Conservation (phyloP, 192 early-diverging fungal species). For the Backusella sp. region DNA sequence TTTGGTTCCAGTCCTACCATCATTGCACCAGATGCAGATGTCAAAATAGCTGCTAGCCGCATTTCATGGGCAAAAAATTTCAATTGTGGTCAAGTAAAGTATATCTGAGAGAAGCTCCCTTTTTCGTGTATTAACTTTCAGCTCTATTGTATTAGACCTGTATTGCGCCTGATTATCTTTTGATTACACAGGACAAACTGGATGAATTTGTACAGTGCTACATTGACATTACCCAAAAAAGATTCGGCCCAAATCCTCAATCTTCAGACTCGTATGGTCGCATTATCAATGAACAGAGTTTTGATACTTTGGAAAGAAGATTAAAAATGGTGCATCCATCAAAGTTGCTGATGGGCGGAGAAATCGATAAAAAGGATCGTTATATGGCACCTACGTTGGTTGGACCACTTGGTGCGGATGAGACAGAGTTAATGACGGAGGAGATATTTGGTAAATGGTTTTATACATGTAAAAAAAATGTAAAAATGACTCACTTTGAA, state of each 20-base stretch:
- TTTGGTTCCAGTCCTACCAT: conserved; percentile 50
- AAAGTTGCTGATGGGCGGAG: conserved; percentile 58
- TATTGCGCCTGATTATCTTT: conserved; percentile 74
- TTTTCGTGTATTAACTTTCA: not conserved
- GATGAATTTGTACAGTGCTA: conserved; percentile 50
- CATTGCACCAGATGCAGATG: conserved; percentile 64
- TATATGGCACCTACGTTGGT: conserved; percentile 84
- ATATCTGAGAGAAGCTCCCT: not conserved
- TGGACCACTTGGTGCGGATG: conserved; percentile 57
- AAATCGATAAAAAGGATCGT: conserved; percentile 52
- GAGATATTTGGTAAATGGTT: conserved; percentile 74
- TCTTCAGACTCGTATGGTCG: conserved; percentile 51
- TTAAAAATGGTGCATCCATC: conserved; percentile 48
- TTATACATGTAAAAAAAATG: not conserved
- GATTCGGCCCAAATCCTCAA: conserved; percentile 43
- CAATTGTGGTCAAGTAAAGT: conserved; percentile 81
- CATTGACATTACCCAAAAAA: conserved; percentile 31
- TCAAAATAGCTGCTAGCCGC: conserved; percentile 63
- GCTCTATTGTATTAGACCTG: conserved; percentile 53
- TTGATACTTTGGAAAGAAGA: conserved; percentile 51
- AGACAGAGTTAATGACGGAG: conserved; percentile 69
- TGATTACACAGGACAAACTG: conserved; percentile 48
- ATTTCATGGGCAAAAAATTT: conserved; percentile 77
- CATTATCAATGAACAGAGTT: conserved; percentile 61
- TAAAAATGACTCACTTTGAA: not conserved